Conservation (phyloP, 345 rosid genomes). For the Populus pruinosa region DNA sequence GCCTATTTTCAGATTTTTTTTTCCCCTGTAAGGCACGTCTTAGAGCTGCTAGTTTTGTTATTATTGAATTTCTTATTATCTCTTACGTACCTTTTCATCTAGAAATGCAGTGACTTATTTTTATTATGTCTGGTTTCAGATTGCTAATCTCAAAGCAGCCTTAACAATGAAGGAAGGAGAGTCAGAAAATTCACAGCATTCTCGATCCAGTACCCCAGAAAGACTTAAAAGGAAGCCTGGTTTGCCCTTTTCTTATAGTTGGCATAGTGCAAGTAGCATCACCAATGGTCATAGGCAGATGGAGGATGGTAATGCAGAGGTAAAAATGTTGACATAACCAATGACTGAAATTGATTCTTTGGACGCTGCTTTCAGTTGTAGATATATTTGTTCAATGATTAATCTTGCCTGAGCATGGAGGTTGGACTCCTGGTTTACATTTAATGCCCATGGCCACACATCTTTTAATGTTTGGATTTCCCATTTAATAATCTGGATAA, state of each 20-base stretch:
- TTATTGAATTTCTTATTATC: background rate
- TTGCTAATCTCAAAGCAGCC: conserved; percentile 31
- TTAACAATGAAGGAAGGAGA: conserved; percentile 29
- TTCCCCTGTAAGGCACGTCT: background rate
- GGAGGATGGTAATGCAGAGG: conserved; percentile 13
- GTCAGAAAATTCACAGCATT: conserved; percentile 15
- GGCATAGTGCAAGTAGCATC: conserved; percentile 13
- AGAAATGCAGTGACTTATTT: background rate
- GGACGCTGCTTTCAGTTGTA: background rate
- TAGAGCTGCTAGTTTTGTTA: background rate
- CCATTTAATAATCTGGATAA: background rate
- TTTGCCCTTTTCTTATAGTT: conserved; percentile 14
- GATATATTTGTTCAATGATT: background rate
- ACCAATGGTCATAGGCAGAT: conserved; percentile 9
- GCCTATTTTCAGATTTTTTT: background rate
- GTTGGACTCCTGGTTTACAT: background rate
- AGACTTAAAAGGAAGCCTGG: conserved; percentile 10
- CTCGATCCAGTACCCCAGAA: conserved; percentile 34
- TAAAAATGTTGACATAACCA: background rate
- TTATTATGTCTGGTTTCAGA: conserved; percentile 11
- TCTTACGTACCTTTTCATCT: background rate
- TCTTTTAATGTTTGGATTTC: background rate
- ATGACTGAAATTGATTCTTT: background rate
- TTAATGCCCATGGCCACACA: background rate
- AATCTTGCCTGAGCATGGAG: background rate